Conservation (phyloP, 805 yeast species). For the Lipomyces orientalis region DNA sequence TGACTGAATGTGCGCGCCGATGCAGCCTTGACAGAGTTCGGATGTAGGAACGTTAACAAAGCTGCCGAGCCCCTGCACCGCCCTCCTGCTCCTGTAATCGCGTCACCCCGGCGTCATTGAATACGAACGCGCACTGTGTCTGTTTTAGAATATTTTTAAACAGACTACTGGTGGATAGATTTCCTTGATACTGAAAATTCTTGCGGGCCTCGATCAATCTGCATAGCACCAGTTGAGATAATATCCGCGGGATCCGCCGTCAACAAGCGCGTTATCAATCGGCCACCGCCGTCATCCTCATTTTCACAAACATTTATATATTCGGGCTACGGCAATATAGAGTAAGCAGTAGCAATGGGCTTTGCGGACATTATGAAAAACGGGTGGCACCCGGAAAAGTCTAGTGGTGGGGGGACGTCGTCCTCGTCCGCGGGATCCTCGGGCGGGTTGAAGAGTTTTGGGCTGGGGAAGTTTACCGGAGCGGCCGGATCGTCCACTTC, state of each 20-base stretch:
- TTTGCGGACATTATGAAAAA: slow-evolving; percentile 34
- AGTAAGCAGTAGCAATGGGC: slow-evolving; percentile 22
- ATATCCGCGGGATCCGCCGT: no score
- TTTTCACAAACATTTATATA: background rate
- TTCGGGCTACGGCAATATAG: background rate
- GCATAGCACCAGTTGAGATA: background rate
- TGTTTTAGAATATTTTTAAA: no score
- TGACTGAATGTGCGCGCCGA: no score
- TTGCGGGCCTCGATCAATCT: background rate
- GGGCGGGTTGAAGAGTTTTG: background rate
- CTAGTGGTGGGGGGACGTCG: slow-evolving; percentile 7
- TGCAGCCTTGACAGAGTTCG: no score
- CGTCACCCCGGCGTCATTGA: no score
- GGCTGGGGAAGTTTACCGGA: background rate
- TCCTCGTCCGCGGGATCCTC: slow-evolving; percentile 17
- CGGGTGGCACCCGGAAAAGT: slow-evolving; percentile 39
- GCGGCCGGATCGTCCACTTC: background rate
- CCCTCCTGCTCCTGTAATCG: background rate
- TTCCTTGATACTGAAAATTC: background rate
- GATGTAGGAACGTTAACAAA: no score
- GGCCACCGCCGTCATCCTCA: background rate
- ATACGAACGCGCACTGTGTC: no score
- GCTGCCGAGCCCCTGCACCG: no score
- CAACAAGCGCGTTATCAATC: background rate
- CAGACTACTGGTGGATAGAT: no score